Evolutionary conservation across 2,329 filamentous ascomycete genomes (phyloP).

Genomic region (Thermoascus crustaceus): DNA sequence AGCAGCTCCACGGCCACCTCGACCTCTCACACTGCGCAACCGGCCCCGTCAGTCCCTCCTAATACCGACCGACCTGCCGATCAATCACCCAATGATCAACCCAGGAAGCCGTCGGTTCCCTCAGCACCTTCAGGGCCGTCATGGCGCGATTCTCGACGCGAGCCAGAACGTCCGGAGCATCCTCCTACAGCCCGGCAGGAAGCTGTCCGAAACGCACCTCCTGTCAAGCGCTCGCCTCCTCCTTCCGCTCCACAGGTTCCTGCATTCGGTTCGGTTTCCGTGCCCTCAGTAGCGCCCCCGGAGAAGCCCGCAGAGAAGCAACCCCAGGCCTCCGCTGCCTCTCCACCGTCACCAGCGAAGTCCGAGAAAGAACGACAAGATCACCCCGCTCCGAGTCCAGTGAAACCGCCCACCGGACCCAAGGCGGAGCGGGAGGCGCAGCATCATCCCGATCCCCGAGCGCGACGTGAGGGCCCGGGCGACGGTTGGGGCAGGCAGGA

Average conservation of each 20-base stretch:
- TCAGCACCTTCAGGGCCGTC: slow-evolving; percentile 10
- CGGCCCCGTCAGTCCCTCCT: slow-evolving; percentile 9
- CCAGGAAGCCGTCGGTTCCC: slow-evolving; percentile 15
- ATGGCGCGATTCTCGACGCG: slow-evolving; percentile 23
- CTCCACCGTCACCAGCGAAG: slow-evolving; percentile 5
- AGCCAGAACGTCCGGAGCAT: slow-evolving; percentile 22
- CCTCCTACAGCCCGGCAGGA: slow-evolving; percentile 19
- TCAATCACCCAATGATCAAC: slow-evolving; percentile 15
- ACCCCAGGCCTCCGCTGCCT: slow-evolving; percentile 8
- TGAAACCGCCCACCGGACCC: slow-evolving; percentile 37
- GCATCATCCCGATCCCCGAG: slow-evolving; percentile 16
- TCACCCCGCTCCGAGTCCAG: slow-evolving; percentile 12
- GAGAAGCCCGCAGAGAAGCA: slow-evolving; percentile 18
- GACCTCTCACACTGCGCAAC: slow-evolving; percentile 6
- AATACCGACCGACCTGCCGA: slow-evolving; percentile 18
- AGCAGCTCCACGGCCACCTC: slow-evolving; percentile 17
- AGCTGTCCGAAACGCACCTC: slow-evolving; percentile 17
- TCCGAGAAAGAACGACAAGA: slow-evolving; percentile 20
- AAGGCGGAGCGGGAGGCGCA: slow-evolving; percentile 32
- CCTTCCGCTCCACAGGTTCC: slow-evolving; percentile 35
- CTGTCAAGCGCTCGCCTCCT: slow-evolving; percentile 27
- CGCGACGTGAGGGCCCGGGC: slow-evolving; percentile 15
- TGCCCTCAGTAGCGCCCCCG: slow-evolving; percentile 17
- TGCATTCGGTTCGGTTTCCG: slow-evolving; percentile 33
- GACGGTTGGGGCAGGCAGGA: slow-evolving; percentile 20